Evolutionary conservation across 305 asterid genomes (phyloP).

Genomic region (Stenogyne calaminthoides): DNA sequence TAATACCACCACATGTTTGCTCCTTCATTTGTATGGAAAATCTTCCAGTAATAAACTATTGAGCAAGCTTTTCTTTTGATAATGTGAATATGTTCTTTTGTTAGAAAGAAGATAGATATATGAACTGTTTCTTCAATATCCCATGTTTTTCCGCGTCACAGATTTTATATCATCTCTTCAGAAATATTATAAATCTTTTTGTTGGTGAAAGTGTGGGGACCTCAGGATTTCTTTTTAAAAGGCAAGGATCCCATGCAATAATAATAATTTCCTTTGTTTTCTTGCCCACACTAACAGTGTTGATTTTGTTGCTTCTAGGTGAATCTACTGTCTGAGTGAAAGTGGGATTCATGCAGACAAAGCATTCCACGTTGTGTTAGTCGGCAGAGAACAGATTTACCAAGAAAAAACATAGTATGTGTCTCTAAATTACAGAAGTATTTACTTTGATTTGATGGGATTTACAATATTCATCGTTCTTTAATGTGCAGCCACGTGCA

Average conservation of each 20-base stretch:
- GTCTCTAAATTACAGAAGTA: not conserved
- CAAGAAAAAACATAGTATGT: slow-evolving; percentile 10
- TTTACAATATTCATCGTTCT: not conserved
- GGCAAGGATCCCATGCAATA: slow-evolving; percentile 32
- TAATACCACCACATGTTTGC: slow-evolving; percentile 14
- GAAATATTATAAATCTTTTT: slow-evolving; percentile 19
- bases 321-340: not conserved
- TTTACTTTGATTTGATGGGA: slow-evolving; percentile 18
- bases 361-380: slow-evolving; percentile 25
- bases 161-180: not conserved
- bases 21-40: slow-evolving; percentile 21
- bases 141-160: slow-evolving; percentile 14
- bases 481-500: slow-evolving; percentile 28
- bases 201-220: slow-evolving; percentile 40
- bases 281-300: slow-evolving; percentile 31
- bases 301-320: slow-evolving; percentile 29
- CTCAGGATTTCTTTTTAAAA: slow-evolving; percentile 34
- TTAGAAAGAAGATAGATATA: not conserved
- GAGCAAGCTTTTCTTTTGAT: slow-evolving; percentile 12
- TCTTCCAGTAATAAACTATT: not conserved
- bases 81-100: slow-evolving; percentile 25
- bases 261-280: slow-evolving; percentile 26
- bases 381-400: slow-evolving; percentile 21
- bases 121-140: slow-evolving; percentile 14
- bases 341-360: slow-evolving; percentile 30